These are phyloP conservation scores for Grosmannia serpens DNA, from an alignment of 2,329 filamentous ascomycete genomes.

Conservation along the genomic window DNA sequence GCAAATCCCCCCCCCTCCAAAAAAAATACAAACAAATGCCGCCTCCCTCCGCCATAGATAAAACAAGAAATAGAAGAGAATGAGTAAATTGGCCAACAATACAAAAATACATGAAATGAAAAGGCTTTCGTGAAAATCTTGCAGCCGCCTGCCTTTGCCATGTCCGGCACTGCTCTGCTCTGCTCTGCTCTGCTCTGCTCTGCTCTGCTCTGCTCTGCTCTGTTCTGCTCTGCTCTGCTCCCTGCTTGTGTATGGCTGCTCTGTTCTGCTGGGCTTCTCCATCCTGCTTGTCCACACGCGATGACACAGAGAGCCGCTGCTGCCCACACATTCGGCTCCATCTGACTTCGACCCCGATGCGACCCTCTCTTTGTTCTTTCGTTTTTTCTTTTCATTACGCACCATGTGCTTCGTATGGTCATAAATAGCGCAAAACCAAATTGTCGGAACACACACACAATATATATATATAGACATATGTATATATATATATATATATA, in stretches of 20 bases:
- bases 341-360: background rate
- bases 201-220: background rate
- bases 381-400: constrained; percentile 5
- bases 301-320: background rate
- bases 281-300: background rate
- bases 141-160: background rate
- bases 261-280: too few relatives aligned
- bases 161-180: background rate
- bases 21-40: background rate
- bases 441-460: background rate
- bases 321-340: background rate
- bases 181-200: background rate
- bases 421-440: constrained; percentile 5
- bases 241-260: background rate
- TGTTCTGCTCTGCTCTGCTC: background rate
- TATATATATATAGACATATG: too few relatives aligned
- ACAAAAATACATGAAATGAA: constrained; percentile 2
- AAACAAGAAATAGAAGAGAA: background rate
- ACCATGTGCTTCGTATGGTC: constrained; percentile 9
- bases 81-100: background rate
- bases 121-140: constrained; percentile 1
- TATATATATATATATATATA: background rate
- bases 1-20: background rate
- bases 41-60: background rate
- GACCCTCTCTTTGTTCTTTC: background rate